These are phyloP conservation scores for Sordariomycetes sp. DNA, from an alignment of 2,329 filamentous ascomycete species.

Conservation along the genomic window DNA sequence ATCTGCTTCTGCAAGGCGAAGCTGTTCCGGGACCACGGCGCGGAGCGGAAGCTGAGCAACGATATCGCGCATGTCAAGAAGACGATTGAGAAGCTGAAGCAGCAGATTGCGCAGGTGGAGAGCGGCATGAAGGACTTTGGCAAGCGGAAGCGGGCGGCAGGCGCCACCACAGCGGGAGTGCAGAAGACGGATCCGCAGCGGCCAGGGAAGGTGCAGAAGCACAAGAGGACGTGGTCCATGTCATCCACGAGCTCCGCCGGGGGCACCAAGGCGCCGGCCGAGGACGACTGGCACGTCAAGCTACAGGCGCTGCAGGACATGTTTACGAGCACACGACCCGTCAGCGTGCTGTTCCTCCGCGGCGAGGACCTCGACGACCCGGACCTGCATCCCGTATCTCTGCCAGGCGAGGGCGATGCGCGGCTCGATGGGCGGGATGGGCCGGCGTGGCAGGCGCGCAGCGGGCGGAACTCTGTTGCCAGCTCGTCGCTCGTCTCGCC, in stretches of 20 bases:
- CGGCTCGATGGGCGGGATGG: conserved; percentile 24
- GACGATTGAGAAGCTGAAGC: conserved; percentile 89
- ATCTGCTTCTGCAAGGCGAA: conserved; percentile 96
- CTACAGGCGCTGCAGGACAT: conserved; percentile 71
- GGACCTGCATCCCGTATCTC: conserved; percentile 61
- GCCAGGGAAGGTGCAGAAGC: conserved; percentile 74
- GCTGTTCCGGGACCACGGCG: conserved; percentile 89
- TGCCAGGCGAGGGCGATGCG: conserved; percentile 44
- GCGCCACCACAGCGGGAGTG: conserved; percentile 10
- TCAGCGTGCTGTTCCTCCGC: conserved; percentile 65
- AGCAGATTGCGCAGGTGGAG: conserved; percentile 74
- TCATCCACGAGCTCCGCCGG: conserved; percentile 59
- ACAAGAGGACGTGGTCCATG: conserved; percentile 92
- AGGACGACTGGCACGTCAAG: conserved; percentile 70
- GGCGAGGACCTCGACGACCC: conserved; percentile 71
- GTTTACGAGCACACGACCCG: conserved; percentile 72
- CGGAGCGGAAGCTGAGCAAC: conserved; percentile 88
- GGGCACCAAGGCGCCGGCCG: conserved; percentile 37
- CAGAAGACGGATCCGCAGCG: conserved; percentile 28
- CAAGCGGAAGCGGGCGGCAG: conserved; percentile 40
- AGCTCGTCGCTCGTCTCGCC: conserved; percentile 51
- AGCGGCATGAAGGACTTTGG: conserved; percentile 53
- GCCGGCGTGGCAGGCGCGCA: conserved; percentile 34
- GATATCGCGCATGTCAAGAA: conserved; percentile 93
- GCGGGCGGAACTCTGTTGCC: conserved; percentile 43